Percentiles rank a stretch among this genome's conserved stretches.
Conservation (phyloP, 345 rosid genomes). For the Boechera retrofracta region DNA sequence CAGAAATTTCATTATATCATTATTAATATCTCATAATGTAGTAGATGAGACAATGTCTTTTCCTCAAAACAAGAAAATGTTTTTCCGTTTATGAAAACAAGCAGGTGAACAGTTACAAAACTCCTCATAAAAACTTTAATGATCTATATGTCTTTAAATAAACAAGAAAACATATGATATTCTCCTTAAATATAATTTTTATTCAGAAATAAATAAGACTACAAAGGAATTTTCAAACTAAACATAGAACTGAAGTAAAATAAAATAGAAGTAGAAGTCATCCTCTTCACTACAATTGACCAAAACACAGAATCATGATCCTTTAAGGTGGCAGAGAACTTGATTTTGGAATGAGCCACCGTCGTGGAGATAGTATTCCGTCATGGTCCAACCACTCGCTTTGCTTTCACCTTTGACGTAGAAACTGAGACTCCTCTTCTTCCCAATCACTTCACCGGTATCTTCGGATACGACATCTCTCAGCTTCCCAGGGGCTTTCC, state of each 20-base stretch:
- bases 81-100: too few species aligned
- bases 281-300: not conserved
- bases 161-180: not conserved
- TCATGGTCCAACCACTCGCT: constrained; percentile 7
- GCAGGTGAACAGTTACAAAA: too few species aligned
- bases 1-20: not conserved
- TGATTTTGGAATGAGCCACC: not conserved
- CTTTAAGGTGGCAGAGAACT: constrained; percentile 5
- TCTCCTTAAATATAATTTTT: too few species aligned
- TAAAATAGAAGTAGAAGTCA: too few species aligned
- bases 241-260: not conserved
- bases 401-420: not conserved
- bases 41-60: not conserved
- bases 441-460: not conserved
- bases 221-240: too few species aligned
- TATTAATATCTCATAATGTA: too few species aligned
- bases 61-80: not conserved
- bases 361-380: not conserved
- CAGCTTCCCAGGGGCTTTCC: not conserved
- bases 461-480: not conserved
- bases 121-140: too few species aligned
- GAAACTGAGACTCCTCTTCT: not conserved
- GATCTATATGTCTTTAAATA: too few species aligned
- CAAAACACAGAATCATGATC: not conserved
- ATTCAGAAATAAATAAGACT: too few species aligned